Base-by-base conservation (phyloP, 1,284 basidiomycete species). In the Trametes polyzona region DNA sequence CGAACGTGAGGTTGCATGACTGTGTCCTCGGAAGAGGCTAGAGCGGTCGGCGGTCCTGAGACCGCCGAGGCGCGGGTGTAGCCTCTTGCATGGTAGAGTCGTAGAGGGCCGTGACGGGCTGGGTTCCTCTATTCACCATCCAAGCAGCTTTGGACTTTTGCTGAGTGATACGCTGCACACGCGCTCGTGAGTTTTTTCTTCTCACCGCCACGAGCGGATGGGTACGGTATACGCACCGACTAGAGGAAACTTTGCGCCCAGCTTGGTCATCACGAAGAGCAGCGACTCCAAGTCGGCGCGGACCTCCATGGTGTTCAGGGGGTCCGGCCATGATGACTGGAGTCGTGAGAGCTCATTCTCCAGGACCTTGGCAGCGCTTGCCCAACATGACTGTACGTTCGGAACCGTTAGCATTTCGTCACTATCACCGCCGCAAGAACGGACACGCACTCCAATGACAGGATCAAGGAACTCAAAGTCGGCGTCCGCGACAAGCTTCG, bases 391-490 rank as follows among this genome's bases (percentile, higher is more conserved):
- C 87, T 90, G 58, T 43, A 47, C 48, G 46, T 58, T 43, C 29
- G 48, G 27, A 47, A 2, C 16, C n/a, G 40, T 62, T 21, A 55
- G 55, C 39, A 29, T 17, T 26, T 23, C 9, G 23, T 4, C 17
- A 57, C n/a, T n/a, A n/a, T n/a, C n/a, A 5, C 1, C n/a, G 26
- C 59, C 56, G 46, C 16, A 54, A 48, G 54, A 52, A 27, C 21
- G 17, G 40, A 14, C 14, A 75, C 87, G 63, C 74, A 90, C 88
- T 55, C 85, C 87, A 59, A 90, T 77, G 61, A 90, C 82, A 21
- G 89, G 89, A 73, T 91, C 88, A 29, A 91, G 77, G 69, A 83
- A 87, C 37, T 81, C 78, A 58, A 82, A 87, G 66, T 90, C 87
- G 65, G 79, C 71, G 33, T 89, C 86, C 24, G 77, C 70, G 55